Conservation (phyloP, 2,329 filamentous ascomycete genomes). For the Penicillium sp. region DNA sequence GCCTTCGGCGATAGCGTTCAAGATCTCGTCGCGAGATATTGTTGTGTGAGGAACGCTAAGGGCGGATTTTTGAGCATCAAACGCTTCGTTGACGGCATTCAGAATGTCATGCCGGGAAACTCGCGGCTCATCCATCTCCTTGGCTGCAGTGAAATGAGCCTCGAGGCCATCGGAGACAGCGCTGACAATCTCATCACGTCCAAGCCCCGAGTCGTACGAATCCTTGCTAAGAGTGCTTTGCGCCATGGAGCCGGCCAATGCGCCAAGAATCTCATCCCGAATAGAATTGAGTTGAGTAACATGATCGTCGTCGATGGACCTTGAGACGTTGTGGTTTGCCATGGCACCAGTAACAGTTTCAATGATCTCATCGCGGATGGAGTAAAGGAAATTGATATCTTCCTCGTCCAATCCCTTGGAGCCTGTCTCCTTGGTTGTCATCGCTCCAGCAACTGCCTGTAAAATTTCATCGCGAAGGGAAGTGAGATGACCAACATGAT, state of each 20-base stretch:
- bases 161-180: conserved; percentile 59
- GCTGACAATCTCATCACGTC: conserved; percentile 58
- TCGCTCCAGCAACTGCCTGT: conserved; percentile 27
- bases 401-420: conserved; percentile 20
- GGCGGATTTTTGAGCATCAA: conserved; percentile 29
- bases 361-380: conserved; percentile 30
- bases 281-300: conserved; percentile 30
- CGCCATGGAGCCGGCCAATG: conserved; percentile 31
- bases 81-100: conserved; percentile 34
- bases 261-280: conserved; percentile 37
- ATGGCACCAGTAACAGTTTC: conserved; percentile 13
- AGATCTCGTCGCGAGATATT: conserved; percentile 52
- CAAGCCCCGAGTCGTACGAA: conserved; percentile 42
- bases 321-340: conserved; percentile 9
- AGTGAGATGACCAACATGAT: conserved; percentile 21
- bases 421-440: conserved; percentile 21
- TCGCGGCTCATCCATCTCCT: conserved; percentile 55
- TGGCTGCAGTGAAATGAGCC: conserved; percentile 45
- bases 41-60: conserved; percentile 31
- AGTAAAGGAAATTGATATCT: conserved; percentile 10
- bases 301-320: conserved; percentile 26
- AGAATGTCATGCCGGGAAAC: conserved; percentile 35
- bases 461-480: conserved; percentile 33
- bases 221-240: conserved; percentile 34
- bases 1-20: conserved; percentile 27